Conservation (phyloP, 768 basidiomycete species). For the Termitomyces sp. region DNA sequence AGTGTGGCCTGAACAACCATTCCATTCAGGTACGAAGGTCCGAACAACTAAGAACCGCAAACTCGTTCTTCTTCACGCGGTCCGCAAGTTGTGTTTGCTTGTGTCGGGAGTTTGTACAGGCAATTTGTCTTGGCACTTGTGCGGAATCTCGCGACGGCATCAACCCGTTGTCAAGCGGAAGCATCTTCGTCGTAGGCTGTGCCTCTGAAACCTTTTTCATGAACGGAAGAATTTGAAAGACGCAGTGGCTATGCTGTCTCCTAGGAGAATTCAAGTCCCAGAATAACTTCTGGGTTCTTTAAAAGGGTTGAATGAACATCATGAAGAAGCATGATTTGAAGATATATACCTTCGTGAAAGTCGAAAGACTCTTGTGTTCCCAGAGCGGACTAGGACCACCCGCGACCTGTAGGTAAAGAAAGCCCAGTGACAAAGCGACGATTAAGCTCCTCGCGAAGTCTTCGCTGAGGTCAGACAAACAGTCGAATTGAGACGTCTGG, state of each 20-base stretch:
- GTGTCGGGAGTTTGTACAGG: too few relatives aligned
- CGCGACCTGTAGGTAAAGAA: neutral
- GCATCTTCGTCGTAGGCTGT: neutral
- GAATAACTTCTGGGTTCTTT: neutral
- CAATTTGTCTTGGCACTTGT: too few relatives aligned
- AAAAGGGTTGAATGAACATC: neutral
- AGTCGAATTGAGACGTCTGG: neutral
- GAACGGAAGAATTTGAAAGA: neutral
- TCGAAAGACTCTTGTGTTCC: slow-evolving; percentile 1
- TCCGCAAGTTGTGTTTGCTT: too few relatives aligned
- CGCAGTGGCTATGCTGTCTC: neutral
- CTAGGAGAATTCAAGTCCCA: neutral
- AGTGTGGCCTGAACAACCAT: too few relatives aligned
- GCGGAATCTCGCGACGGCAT: neutral
- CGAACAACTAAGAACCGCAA: too few relatives aligned
- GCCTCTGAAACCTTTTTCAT: neutral
- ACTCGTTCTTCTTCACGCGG: too few relatives aligned
- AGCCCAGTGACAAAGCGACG: slow-evolving; percentile 1
- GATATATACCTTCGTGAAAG: slow-evolving; percentile 3
- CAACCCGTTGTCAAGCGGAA: neutral
- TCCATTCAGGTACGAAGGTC: too few relatives aligned
- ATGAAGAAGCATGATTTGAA: too few relatives aligned
- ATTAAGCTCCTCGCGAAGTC: slow-evolving; percentile 1
- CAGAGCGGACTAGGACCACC: slow-evolving; percentile 2
- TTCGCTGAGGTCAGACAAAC: neutral